Base-by-base conservation (phyloP, 306 rosid species). In the Hylodesmum podocarpum region DNA sequence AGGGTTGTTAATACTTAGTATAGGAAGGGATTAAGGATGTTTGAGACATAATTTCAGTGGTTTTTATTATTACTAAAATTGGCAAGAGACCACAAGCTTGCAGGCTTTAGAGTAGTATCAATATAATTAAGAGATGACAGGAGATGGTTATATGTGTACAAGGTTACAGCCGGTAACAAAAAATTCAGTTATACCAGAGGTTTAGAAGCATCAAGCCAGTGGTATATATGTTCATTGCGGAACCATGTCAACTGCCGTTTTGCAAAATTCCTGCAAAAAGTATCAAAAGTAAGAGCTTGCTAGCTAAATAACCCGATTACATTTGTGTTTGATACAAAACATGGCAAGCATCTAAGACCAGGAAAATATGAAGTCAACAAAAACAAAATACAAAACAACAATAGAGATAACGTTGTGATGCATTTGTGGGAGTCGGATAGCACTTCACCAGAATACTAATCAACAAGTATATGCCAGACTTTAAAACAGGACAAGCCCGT, bases 191-290 rank as follows among this genome's bases (percentile, higher is more conserved):
- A 70, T 90, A 95, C 92, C 97, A 85, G 79, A 75, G 97, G 92
- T 86, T 87, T 88, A 74, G 98, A 90, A 66, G 96, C 97, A 81
- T 92, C 93, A 72, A 95, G 93, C 98, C 98, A 95, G 66, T 89
- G 92, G 86, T 92, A 95, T 79, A 90, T 95, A 1, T 18, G 58
- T 84, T 95, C 97, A 53, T 90, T 95, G 27, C 96, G 96, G 63
- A 92, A 95, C 97, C 98, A 95, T 5, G 97, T 92, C 83, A 95
- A 74, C 54, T 90, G 97, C 70, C 96, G 80, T 83, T 94, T 94
- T 3, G 97, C 97, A 73, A 94, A 95, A 75, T 92, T 95, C 87
- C 98, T 95, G 89, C 85, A 85, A 79, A 11, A 69, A 64, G 49
- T 3, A 70, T 73, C 58, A 70, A 59, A 29, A 36, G 36, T 27